Base-by-base conservation (phyloP, 306 rosid species). In the Dalbergia cochinchinensis region DNA sequence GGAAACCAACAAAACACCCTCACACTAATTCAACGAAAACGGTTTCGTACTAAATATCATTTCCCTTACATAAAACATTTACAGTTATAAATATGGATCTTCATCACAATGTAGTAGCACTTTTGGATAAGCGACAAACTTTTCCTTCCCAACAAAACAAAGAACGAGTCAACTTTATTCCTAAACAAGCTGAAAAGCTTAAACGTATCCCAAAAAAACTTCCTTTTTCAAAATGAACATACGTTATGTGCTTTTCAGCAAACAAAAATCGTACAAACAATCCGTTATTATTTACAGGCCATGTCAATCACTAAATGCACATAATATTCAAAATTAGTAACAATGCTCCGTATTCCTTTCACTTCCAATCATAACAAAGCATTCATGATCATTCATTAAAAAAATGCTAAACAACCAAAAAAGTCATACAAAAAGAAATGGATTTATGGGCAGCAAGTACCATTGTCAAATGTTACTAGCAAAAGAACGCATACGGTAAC, bases 141-240 rank as follows among this genome's bases (percentile, higher is more conserved):
- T 18, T 4, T 3, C 35, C 42, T 66, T 33, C 42, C 7, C 7
- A 26, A 48, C 19, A 70, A 76, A 69, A 66, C 15, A 53, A 42
- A 70, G 68, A 77, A 59, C 41, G 62, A 55, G 44, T 18, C 63
- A 41, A 47, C 1, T 65, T 18, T 66, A 26, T 71, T 58, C 26
- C 35, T 15, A 57, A 47, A 51, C 58, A 54, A 58, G 34, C 53
- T 0, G n/a, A 16, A 53, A 34, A 1, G 8, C 7, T 39, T 26
- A 26, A 26, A 26, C 50, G 6, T 19, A 41, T 22, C 57, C 26
- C 1, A 12, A 41, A 65, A 53, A 41, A 2, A 19, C 19, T 19
- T 19, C 66, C n/a, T 10, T 3, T 47, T 11, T 26, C 31, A 26
- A 26, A 26, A 26, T 26, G 31, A 26, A 26, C 31, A 26, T 26